Percentiles rank a stretch among this genome's conserved stretches.
These are phyloP conservation scores for Raphanus raphanistrum DNA, from an alignment of 345 rosid genomes.

Conservation along the genomic window DNA sequence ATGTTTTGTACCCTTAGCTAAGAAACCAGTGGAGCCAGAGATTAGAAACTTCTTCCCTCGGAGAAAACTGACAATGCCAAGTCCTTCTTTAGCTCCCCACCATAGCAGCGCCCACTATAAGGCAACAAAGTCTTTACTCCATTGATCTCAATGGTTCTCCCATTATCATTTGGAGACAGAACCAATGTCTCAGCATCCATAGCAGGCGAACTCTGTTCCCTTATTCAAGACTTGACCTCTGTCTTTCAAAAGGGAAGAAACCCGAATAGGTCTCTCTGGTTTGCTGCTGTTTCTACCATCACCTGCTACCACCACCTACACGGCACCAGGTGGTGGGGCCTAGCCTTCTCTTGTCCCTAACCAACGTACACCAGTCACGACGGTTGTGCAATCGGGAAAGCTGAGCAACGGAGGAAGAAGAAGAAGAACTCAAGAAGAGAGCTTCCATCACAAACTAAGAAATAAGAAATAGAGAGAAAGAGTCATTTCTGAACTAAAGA, in stretches of 20 bases:
- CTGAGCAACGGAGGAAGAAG: conserved; percentile 41
- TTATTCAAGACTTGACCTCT: conserved; percentile 44
- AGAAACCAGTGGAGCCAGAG: conserved; percentile 94
- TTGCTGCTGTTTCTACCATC: conserved; percentile 36
- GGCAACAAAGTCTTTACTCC: conserved; percentile 59
- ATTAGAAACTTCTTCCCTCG: conserved; percentile 70
- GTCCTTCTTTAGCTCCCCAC: conserved; percentile 69
- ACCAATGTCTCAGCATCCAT: conserved; percentile 62
- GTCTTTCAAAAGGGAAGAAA: conserved; percentile 56
- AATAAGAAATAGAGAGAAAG: conserved; percentile 36
- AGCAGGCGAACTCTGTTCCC: conserved; percentile 45
- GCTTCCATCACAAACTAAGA: conserved; percentile 63
- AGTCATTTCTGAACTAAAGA: conserved; percentile 33
- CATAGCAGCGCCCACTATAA: conserved; percentile 42
- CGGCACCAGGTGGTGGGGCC: conserved; percentile 51
- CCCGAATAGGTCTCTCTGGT: conserved; percentile 34
- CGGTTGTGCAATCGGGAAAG: conserved; percentile 15
- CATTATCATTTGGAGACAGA: conserved; percentile 56
- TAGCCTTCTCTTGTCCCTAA: conserved; percentile 39
- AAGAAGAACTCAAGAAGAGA: conserved; percentile 59
- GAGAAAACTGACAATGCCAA: conserved; percentile 85
- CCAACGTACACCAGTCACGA: conserved; percentile 27
- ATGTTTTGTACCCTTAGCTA: conserved; percentile 67
- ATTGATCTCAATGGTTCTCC: conserved; percentile 44
- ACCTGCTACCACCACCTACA: conserved; percentile 47